Evolutionary conservation across 1,139 yeast genomes (phyloP).

Genomic region (Yamadazyma membranifaciens): DNA sequence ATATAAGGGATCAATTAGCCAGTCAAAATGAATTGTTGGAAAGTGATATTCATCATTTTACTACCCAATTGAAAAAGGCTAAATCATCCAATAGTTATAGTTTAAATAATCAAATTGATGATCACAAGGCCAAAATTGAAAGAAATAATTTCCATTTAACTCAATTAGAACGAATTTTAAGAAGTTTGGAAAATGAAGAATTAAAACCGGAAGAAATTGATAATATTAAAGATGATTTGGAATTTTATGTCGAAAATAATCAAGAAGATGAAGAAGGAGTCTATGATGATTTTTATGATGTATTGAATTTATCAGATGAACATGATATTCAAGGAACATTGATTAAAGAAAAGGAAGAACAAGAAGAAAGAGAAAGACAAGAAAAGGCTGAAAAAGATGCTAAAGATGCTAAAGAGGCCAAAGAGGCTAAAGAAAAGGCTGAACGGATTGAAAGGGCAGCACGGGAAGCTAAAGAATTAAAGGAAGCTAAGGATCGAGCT

Average conservation of each 20-base stretch:
- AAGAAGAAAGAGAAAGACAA: slow-evolving; percentile 14
- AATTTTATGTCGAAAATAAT: slow-evolving; percentile 90
- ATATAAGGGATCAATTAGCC: slow-evolving; percentile 77
- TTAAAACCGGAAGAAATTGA: slow-evolving; percentile 80
- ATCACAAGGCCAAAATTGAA: slow-evolving; percentile 61
- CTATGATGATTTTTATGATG: slow-evolving; percentile 92
- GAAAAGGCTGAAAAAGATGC: slow-evolving; percentile 10
- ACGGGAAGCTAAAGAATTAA: slow-evolving; percentile 7
- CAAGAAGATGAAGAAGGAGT: slow-evolving; percentile 96
- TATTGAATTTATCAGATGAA: slow-evolving; percentile 69
- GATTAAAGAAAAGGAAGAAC: slow-evolving; percentile 10
- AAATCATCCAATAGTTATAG: slow-evolving; percentile 37
- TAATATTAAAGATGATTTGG: slow-evolving; percentile 84
- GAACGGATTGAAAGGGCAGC: slow-evolving; percentile 7
- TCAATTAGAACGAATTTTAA: slow-evolving; percentile 73
- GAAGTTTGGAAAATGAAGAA: slow-evolving; percentile 79
- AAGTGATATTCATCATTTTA: slow-evolving; percentile 65
- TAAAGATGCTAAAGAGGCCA: slow-evolving; percentile 6
- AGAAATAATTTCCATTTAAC: slow-evolving; percentile 79
- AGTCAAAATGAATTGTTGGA: slow-evolving; percentile 80
- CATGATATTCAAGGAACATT: slow-evolving; percentile 27
- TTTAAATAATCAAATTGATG: slow-evolving; percentile 55
- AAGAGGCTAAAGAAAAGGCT: slow-evolving; percentile 9
- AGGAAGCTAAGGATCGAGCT: slow-evolving; percentile 9
- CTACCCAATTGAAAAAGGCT: slow-evolving; percentile 47